Conservation (phyloP, 768 basidiomycete genomes). For the Mycena rebaudengoi region DNA sequence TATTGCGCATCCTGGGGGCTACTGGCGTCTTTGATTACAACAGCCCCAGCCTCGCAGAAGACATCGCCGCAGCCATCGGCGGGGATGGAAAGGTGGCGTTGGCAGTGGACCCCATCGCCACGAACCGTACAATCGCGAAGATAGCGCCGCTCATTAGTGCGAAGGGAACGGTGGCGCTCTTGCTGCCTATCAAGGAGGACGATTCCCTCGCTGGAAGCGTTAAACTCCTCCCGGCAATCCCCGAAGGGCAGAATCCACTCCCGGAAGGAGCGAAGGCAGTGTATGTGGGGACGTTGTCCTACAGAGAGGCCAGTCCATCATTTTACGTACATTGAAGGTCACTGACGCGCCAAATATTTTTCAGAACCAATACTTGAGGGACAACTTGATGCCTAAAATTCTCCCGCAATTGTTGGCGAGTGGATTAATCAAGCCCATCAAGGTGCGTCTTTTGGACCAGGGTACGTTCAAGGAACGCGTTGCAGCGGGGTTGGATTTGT, state of each 20-base stretch:
- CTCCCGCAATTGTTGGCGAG: constrained; percentile 50
- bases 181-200: constrained; percentile 40
- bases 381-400: constrained; percentile 55
- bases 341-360: neutral
- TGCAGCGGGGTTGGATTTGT: constrained; percentile 49
- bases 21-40: constrained; percentile 46
- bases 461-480: constrained; percentile 53
- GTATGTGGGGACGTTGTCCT: constrained; percentile 38
- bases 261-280: constrained; percentile 40
- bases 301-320: neutral
- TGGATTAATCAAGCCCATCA: constrained; percentile 51
- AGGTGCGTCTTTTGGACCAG: constrained; percentile 49
- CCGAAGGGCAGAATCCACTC: constrained; percentile 6
- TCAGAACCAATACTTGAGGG: constrained; percentile 51
- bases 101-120: constrained; percentile 41
- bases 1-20: constrained; percentile 46
- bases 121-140: constrained; percentile 35
- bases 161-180: constrained; percentile 35
- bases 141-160: constrained; percentile 36
- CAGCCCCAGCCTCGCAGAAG: constrained; percentile 35
- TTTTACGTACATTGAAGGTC: neutral
- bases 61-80: constrained; percentile 38
- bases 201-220: constrained; percentile 20
- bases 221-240: constrained; percentile 1
- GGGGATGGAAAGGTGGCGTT: constrained; percentile 30